Base-by-base conservation (phyloP, 208 protist species). In the Phytomonas francai region DNA sequence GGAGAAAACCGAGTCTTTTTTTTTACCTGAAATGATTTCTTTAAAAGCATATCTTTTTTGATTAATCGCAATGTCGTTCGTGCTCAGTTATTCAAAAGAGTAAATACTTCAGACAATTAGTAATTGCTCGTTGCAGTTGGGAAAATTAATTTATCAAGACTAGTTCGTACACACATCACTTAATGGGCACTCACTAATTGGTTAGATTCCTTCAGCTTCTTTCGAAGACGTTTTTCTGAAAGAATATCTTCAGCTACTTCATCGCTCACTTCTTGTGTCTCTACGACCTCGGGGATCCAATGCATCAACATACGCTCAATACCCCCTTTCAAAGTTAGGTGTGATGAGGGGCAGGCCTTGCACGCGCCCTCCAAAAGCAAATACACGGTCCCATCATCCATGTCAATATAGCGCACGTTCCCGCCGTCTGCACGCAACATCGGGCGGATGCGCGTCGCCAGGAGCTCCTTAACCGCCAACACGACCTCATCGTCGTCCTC, bases 251-350 rank as follows among this genome's bases (percentile, higher is more conserved):
- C 58, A 16, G 89, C 89, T 25, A 92, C 81, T 33, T 94, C 89
- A 27, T 94, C 91, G 39, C 76, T 81, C 22, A 89, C 77, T 66
- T 95, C 84, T 49, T 92, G 87, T 5, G 89, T 91, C 71, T 92
- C 88, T 16, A 93, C 82, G 33, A 97, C 93, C 77, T 97, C 91
- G 2, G 93, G 91, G 51, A 97, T 93, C 87, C 90, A 97, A 71
- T 97, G 93, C 89, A 96, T 96, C 59, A 97, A 76, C 93, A 97
- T 97, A 7, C 89, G 80, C 74, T 97, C 91, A 73, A 97, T 97
- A 11, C 93, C 91, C 60, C 85, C 89, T 70, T 97, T 97, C 0
- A 97, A 76, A 12, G 93, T 97, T 27, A 90, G 76, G 62, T 88
- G 77, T 28, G 88, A 94, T 30, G 89, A 96, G 4, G 93, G 91